Base-by-base conservation (phyloP, 805 yeast species). In the Sugiyamaella smithiae region DNA sequence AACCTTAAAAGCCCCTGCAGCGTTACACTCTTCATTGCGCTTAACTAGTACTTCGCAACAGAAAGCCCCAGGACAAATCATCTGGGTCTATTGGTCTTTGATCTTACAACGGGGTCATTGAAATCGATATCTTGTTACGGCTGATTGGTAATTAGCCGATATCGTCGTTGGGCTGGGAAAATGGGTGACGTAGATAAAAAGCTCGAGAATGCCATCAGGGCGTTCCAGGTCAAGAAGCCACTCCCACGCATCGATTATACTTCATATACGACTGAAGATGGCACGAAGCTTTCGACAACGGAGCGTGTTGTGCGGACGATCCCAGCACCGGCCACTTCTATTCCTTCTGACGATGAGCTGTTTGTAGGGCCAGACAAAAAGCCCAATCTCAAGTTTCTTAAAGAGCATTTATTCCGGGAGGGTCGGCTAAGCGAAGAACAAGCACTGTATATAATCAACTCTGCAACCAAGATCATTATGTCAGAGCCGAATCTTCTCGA, bases 351-450 rank as follows among this genome's bases (percentile, higher is more conserved):
- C 62, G 75, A 69, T 3, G 81, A 86, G 62, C 71, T 91, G 14
- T 91, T 88, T 58, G 64, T 64, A 35, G 45, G 40, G 8, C 73
- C 75, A 46, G 89, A 88, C 1, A 55, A 54, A 12, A 68, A 80
- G 50, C 97, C 97, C 8, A 79, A 88, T 61, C 76, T 81, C 57
- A 79, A 69, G 36, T 85, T 86, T 58, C 67, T 93, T 48, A 81
- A 77, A 55, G 76, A 81, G 22, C 97, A 88, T 68, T 85, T 90
- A 57, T 70, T 74, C 55, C 71, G 75, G 35, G 97, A 93, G 66
- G 98, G 99, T 1, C 75, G 96, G 49, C 69, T 91, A 35, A 72
- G 76, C 11, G 83, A 81, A 48, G 71, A 72, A 8, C 97, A 91
- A 64, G 88, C 87, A 0, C 58, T 82, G 38, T 72, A 71, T 40